A percentile compares a stretch with the other conserved stretches of the same genome.
Conservation (phyloP, 352 stramenopile genomes). For the Plasmopara muralis region DNA sequence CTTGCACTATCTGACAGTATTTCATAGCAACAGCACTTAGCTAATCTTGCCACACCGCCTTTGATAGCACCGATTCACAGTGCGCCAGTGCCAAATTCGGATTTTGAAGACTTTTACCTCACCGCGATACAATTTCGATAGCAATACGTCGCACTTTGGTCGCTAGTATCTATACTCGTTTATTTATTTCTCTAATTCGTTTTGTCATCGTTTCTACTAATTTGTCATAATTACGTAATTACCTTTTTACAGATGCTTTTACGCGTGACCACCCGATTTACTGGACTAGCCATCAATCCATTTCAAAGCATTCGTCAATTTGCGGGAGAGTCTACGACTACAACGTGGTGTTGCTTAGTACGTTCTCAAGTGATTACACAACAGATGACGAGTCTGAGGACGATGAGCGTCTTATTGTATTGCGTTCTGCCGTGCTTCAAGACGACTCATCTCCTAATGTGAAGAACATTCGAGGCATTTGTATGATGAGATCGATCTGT, state of each 20-base stretch:
- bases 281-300: background rate
- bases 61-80: too few relatives aligned
- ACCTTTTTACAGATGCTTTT: background rate
- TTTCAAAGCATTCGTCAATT: background rate
- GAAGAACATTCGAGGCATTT: constrained; percentile 89
- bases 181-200: too few relatives aligned
- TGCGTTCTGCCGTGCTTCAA: constrained; percentile 75
- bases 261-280: background rate
- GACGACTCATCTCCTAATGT: constrained; percentile 51
- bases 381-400: constrained; percentile 90
- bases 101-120: too few relatives aligned
- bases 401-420: constrained; percentile 48
- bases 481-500: constrained; percentile 79
- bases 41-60: too few relatives aligned
- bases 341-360: too few relatives aligned
- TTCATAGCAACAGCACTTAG: too few relatives aligned
- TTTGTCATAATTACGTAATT: background rate
- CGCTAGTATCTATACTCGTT: too few relatives aligned
- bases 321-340: background rate
- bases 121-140: too few relatives aligned
- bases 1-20: too few relatives aligned
- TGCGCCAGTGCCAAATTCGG: too few relatives aligned
- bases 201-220: too few relatives aligned
- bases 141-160: too few relatives aligned
- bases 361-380: constrained; percentile 82